These are phyloP conservation scores for Penicillium frequentans DNA, from an alignment of 2,329 filamentous ascomycete species.

Conservation along the genomic window DNA sequence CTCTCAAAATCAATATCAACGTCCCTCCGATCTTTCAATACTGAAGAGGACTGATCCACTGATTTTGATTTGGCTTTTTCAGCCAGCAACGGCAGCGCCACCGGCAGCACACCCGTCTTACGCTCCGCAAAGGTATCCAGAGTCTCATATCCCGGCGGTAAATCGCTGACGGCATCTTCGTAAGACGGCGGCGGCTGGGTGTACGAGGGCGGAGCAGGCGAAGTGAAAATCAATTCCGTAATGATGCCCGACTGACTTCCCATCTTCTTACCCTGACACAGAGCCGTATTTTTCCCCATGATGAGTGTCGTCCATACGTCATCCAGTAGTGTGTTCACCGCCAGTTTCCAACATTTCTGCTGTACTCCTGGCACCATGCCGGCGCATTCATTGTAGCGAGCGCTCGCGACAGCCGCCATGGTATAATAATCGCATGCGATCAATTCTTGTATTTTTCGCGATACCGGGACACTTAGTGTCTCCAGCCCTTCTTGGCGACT, in stretches of 20 bases:
- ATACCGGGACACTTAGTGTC: slow-evolving; percentile 10
- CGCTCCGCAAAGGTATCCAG: slow-evolving; percentile 28
- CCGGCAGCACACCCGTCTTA: slow-evolving; percentile 9
- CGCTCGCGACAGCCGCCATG: slow-evolving; percentile 16
- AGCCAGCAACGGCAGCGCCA: slow-evolving; percentile 2
- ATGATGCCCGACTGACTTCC: not conserved
- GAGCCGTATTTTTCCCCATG: not conserved
- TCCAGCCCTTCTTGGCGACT: not conserved
- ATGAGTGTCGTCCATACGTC: slow-evolving; percentile 12
- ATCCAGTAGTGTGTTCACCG: not conserved
- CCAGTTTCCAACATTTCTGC: not conserved
- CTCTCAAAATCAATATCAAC: slow-evolving; percentile 26
- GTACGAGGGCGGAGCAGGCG: slow-evolving; percentile 20
- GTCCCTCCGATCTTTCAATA: slow-evolving; percentile 10
- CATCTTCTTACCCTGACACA: not conserved
- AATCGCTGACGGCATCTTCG: slow-evolving; percentile 31
- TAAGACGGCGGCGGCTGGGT: slow-evolving; percentile 33
- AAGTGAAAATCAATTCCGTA: slow-evolving; percentile 12
- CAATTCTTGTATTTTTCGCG: slow-evolving; percentile 5
- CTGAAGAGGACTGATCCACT: slow-evolving; percentile 3
- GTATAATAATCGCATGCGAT: slow-evolving; percentile 10
- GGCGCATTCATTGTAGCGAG: slow-evolving; percentile 2
- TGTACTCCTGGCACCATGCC: not conserved
- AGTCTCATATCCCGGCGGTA: slow-evolving; percentile 36
- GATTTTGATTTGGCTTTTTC: slow-evolving; percentile 4